Percentiles rank a stretch among this genome's conserved stretches.
phyloP scores from a whole-genome alignment of 139 green algal species.

The Pedinophyceae sp. region DNA sequence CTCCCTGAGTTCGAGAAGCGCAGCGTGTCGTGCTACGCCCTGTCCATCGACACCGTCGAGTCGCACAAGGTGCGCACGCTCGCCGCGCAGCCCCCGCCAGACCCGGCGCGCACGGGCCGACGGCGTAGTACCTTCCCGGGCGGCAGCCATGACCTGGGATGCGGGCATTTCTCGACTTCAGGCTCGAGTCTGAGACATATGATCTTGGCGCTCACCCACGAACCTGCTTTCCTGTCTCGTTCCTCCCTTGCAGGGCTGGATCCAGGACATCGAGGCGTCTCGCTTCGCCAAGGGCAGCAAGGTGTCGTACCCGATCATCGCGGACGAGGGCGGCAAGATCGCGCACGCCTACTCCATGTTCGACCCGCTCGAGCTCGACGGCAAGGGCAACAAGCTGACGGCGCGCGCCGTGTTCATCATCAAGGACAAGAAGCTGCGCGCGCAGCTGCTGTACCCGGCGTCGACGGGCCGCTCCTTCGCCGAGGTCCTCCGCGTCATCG shows the following conservation, averaged over 20 bases:
- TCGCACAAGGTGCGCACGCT: too few species aligned
- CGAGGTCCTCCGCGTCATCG: neutral
- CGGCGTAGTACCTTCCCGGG: too few species aligned
- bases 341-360: neutral
- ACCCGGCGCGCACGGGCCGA: too few species aligned
- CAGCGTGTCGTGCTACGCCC: neutral
- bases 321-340: neutral
- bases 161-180: too few species aligned
- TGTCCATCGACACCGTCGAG: neutral
- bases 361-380: neutral
- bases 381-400: neutral
- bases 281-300: neutral
- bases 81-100: too few species aligned
- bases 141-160: too few species aligned
- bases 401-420: slow-evolving; percentile 1
- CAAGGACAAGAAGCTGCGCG: slow-evolving; percentile 1
- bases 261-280: neutral
- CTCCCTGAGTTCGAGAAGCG: neutral
- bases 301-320: neutral
- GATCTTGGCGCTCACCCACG: too few species aligned
- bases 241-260: neutral
- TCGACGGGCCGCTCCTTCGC: neutral
- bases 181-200: too few species aligned
- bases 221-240: too few species aligned
- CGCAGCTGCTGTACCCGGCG: neutral